These are phyloP conservation scores for Xerocomus spinulosus DNA, from an alignment of 768 basidiomycete species.

Conservation along the genomic window DNA sequence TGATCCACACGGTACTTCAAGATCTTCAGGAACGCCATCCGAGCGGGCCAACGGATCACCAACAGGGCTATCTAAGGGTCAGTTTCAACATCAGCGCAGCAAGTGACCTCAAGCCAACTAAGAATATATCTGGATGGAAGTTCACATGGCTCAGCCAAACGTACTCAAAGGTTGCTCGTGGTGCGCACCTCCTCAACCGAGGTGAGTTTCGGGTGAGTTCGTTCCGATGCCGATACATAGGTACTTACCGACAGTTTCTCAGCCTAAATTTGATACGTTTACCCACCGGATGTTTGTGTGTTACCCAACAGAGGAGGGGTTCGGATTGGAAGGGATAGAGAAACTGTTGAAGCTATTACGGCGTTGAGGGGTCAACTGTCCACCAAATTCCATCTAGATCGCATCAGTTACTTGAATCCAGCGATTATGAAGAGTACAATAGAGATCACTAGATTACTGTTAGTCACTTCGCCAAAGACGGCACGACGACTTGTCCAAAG, in stretches of 20 bases:
- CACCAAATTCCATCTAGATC: background rate
- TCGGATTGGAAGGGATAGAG: slow-evolving; percentile 44
- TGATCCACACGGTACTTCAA: slow-evolving; percentile 46
- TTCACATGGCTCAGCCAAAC: slow-evolving; percentile 41
- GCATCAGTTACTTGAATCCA: background rate
- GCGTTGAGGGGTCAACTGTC: slow-evolving; percentile 2
- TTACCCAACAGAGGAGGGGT: slow-evolving; percentile 42
- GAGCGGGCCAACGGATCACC: background rate
- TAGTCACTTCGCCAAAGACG: slow-evolving; percentile 33
- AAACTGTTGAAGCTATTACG: slow-evolving; percentile 37
- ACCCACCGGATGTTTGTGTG: slow-evolving; percentile 47
- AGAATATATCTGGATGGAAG: slow-evolving; percentile 46
- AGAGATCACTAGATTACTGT: background rate
- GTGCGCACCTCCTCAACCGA: slow-evolving; percentile 38
- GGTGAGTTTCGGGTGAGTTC: slow-evolving; percentile 43
- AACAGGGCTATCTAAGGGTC: slow-evolving; percentile 27
- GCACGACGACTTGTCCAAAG: slow-evolving; percentile 38
- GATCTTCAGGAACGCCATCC: slow-evolving; percentile 35
- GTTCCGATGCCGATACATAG: background rate
- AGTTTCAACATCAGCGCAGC: slow-evolving; percentile 50
- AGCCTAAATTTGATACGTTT: slow-evolving; percentile 45
- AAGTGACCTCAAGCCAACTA: slow-evolving; percentile 34
- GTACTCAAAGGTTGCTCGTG: slow-evolving; percentile 37
- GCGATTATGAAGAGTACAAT: background rate
- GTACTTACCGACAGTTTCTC: background rate